A percentile compares a stretch with the other conserved stretches of the same genome.
Evolutionary conservation across 2,329 filamentous ascomycete species (phyloP).

Genomic region (Cladobotryum mycophilum): DNA sequence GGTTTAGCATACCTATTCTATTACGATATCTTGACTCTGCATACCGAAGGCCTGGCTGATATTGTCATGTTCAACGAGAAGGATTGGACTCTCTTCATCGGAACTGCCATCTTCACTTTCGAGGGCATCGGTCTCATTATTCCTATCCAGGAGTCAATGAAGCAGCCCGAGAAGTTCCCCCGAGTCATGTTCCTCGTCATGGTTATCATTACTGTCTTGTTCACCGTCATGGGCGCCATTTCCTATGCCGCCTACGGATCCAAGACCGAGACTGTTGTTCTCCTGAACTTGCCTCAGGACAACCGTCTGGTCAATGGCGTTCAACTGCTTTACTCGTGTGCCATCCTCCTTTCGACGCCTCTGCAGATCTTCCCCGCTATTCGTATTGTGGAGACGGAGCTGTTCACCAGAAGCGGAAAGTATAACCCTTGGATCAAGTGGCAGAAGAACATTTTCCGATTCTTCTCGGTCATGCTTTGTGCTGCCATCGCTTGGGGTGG

Average conservation of each 20-base stretch:
- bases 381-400: conserved; percentile 87
- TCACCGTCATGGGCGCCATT: conserved; percentile 83
- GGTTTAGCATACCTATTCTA: conserved; percentile 93
- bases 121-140: conserved; percentile 97
- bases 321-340: conserved; percentile 94
- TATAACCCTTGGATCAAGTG: conserved; percentile 99
- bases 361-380: conserved; percentile 97
- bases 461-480: conserved; percentile 83
- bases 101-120: conserved; percentile 97
- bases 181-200: conserved; percentile 83
- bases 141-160: conserved; percentile 97
- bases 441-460: conserved; percentile 97
- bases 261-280: conserved; percentile 89
- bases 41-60: conserved; percentile 69
- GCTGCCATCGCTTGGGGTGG: conserved; percentile 86
- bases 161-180: conserved; percentile 82
- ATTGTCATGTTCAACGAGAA: conserved; percentile 85
- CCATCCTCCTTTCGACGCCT: conserved; percentile 92
- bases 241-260: conserved; percentile 96
- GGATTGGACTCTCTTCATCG: conserved; percentile 96
- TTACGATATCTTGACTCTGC: conserved; percentile 83
- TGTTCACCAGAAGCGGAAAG: conserved; percentile 92
- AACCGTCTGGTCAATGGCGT: conserved; percentile 92
- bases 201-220: conserved; percentile 89
- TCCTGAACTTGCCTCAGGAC: conserved; percentile 94